Percentiles rank a stretch among this genome's conserved stretches.
phyloP scores from a whole-genome alignment of 2,329 filamentous ascomycete genomes.

The Mycosphaerella sp. region DNA sequence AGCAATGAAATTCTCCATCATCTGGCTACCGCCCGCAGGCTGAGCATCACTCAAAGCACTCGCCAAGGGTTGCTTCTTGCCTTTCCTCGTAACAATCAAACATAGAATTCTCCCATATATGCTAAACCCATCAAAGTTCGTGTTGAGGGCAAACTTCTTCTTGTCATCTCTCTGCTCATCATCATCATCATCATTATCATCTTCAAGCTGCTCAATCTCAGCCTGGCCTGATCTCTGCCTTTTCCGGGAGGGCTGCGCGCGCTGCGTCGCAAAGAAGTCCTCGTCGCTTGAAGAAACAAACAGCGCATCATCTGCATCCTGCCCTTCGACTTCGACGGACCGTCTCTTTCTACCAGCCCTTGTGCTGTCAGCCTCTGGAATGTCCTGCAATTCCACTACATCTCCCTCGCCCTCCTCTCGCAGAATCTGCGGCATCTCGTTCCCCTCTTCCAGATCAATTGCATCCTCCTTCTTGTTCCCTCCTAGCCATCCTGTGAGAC shows the following conservation, averaged over 20 bases:
- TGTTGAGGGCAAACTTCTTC: slow-evolving; percentile 82
- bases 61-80: slow-evolving; percentile 36
- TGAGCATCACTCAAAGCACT: slow-evolving; percentile 17
- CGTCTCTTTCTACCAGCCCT: slow-evolving; percentile 24
- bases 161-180: slow-evolving; percentile 58
- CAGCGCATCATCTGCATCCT: slow-evolving; percentile 29
- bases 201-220: slow-evolving; percentile 23
- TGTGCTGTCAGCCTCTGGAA: slow-evolving; percentile 45
- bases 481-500: slow-evolving; percentile 42
- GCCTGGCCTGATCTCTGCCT: slow-evolving; percentile 17
- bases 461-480: slow-evolving; percentile 38
- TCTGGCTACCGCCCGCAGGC: slow-evolving; percentile 32
- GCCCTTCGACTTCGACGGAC: slow-evolving; percentile 17
- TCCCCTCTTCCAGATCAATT: slow-evolving; percentile 38
- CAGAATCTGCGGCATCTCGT: slow-evolving; percentile 44
- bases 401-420: slow-evolving; percentile 59
- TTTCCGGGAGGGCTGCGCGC: slow-evolving; percentile 25
- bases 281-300: slow-evolving; percentile 37
- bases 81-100: slow-evolving; percentile 74
- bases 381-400: slow-evolving; percentile 47
- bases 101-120: slow-evolving; percentile 93
- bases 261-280: slow-evolving; percentile 32
- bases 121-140: slow-evolving; percentile 88
- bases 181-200: slow-evolving; percentile 18
- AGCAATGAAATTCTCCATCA: slow-evolving; percentile 38